Evolutionary conservation across 306 rosid species (phyloP), one percentile per base, ranked within the genome.

Genomic region (Begonia peltatifolia): DNA sequence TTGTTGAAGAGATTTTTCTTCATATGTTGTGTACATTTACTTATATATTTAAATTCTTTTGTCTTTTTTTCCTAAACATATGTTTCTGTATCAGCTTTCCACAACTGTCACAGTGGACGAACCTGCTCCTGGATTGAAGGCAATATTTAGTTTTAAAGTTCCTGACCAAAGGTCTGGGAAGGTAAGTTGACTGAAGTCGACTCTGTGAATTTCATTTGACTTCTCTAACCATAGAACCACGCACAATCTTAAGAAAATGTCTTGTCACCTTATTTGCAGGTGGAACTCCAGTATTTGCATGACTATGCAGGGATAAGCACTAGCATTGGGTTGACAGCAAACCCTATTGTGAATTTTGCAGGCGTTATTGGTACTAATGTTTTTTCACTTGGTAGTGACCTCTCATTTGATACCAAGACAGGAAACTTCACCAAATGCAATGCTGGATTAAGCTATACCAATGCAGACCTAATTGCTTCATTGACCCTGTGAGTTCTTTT

Each of bases 121-220:
- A 75, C 77, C 83, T 54, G 70, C 77, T 49, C 96, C 96, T 56
- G 94, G 96, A 17, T 44, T 87, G 63, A 87, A 87, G 80, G 49
- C 94, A 41, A 81, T 87, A 48, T 11, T 87, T 43, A 81, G 72
- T 83, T 69, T 81, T 81, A 79, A 65, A 57, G 72, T 81, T 69
- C 96, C 94, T 51, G 96, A 87, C 57, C 96, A 84, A 67, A 84
- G 79, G 71, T 84, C 96, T 66, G 87, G 94, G 57, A 87, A 84
- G 96, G 96, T 87, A 58, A 71, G 81, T 46, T 12, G 47, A 30
- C 1, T 51, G 10, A 60, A 20, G 36, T 44, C 14, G 1, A 44
- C 14, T 44, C 14, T 44, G n/a, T 44, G 48, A 44, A 44, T 44
- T 30, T 30, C 3, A 30, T 30, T 30, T 7, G 38, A 9, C 38